Percentiles rank a stretch among this genome's conserved stretches.
Evolutionary conservation across 768 basidiomycete genomes (phyloP).

Genomic region (Heimioporus sp.): DNA sequence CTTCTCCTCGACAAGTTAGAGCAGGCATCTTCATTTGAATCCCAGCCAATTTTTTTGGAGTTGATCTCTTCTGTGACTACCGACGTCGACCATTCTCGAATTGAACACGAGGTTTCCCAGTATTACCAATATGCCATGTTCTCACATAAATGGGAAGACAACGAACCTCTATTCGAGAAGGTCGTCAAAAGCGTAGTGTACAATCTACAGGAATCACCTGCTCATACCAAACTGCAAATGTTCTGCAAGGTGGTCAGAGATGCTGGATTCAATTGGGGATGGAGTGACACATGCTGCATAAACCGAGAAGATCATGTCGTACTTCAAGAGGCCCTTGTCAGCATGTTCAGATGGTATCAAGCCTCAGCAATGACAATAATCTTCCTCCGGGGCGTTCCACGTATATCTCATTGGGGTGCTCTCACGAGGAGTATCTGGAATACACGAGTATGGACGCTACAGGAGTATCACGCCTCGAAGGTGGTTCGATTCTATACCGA

Average conservation of each 20-base stretch:
- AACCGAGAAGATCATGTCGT: neutral
- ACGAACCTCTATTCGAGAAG: slow-evolving; percentile 6
- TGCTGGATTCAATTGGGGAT: slow-evolving; percentile 3
- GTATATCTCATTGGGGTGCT: neutral
- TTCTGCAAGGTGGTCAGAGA: slow-evolving; percentile 1
- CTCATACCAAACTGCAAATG: neutral
- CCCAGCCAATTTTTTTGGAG: slow-evolving; percentile 1
- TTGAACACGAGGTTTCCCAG: neutral
- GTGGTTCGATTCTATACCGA: slow-evolving; percentile 10
- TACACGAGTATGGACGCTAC: neutral
- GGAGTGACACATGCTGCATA: slow-evolving; percentile 7
- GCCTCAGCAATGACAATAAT: neutral
- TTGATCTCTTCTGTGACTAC: slow-evolving; percentile 12
- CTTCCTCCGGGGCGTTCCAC: neutral
- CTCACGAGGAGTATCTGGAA: slow-evolving; percentile 3
- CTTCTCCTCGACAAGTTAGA: slow-evolving; percentile 2
- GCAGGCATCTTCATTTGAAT: slow-evolving; percentile 7
- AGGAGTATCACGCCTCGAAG: slow-evolving; percentile 14
- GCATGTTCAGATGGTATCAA: slow-evolving; percentile 2
- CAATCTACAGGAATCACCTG: slow-evolving; percentile 4
- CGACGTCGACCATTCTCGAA: slow-evolving; percentile 2
- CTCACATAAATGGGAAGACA: slow-evolving; percentile 1
- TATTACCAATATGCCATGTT: slow-evolving; percentile 11
- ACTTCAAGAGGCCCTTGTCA: neutral
- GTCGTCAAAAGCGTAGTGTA: slow-evolving; percentile 4